A percentile compares a stretch with the other conserved stretches of the same genome.
phyloP scores from a whole-genome alignment of 176 grass and related monocot genomes.

The Hyparrhenia diplandra region DNA sequence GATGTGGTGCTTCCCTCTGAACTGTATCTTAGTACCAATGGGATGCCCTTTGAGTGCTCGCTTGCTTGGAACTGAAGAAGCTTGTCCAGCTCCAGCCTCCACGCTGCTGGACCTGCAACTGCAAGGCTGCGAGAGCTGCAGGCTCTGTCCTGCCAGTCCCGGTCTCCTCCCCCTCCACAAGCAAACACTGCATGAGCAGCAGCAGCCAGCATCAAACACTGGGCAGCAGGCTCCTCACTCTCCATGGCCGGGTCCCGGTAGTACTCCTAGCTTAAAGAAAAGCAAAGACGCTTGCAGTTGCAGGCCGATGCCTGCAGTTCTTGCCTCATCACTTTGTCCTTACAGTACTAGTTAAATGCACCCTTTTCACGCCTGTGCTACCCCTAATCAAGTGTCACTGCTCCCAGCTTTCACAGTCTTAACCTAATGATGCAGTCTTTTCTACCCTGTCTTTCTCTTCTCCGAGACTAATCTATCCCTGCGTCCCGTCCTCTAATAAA shows the following conservation, averaged over 20 bases:
- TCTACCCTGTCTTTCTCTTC: background rate
- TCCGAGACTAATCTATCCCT: background rate
- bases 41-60: slow-evolving; percentile 23
- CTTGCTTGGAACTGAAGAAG: slow-evolving; percentile 70
- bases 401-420: slow-evolving; percentile 22
- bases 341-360: background rate
- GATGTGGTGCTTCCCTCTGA: slow-evolving; percentile 3
- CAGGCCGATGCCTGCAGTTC: slow-evolving; percentile 8
- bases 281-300: slow-evolving; percentile 21
- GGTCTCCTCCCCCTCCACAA: slow-evolving; percentile 50
- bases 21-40: too few species aligned
- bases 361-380: background rate
- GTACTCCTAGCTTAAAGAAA: background rate
- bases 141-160: slow-evolving; percentile 32
- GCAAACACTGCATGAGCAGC: slow-evolving; percentile 43
- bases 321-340: slow-evolving; percentile 33
- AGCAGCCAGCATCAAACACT: background rate
- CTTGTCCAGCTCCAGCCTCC: slow-evolving; percentile 29
- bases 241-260: too few species aligned
- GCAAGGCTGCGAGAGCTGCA: background rate
- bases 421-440: slow-evolving; percentile 27
- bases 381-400: slow-evolving; percentile 36
- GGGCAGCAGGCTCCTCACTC: too few species aligned
- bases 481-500: background rate
- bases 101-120: background rate